Percentiles rank a stretch among this genome's conserved stretches.
Evolutionary conservation across 1,284 basidiomycete genomes (phyloP).

Genomic region (Puccinia horiana): DNA sequence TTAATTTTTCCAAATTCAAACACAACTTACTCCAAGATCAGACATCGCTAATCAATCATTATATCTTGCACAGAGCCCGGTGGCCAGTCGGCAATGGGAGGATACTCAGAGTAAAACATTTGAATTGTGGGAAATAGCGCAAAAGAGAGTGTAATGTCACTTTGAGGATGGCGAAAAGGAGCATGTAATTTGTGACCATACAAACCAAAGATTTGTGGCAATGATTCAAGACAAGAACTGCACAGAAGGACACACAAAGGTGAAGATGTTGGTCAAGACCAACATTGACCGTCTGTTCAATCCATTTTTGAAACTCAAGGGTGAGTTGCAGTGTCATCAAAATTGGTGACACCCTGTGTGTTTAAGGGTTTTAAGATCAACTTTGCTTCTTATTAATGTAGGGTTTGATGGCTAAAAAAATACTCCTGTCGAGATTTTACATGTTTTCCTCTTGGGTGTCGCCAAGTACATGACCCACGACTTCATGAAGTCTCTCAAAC

Average conservation of each 20-base stretch:
- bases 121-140: background rate
- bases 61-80: background rate
- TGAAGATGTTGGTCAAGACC: background rate
- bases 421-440: conserved; percentile 55
- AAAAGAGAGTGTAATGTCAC: background rate
- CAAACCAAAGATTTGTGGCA: background rate
- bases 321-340: background rate
- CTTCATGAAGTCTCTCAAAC: conserved; percentile 11
- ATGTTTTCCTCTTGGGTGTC: conserved; percentile 56
- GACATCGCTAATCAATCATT: background rate
- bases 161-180: background rate
- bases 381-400: conserved; percentile 51
- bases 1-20: background rate
- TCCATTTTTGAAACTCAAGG: background rate
- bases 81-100: background rate
- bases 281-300: background rate
- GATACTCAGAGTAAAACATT: background rate
- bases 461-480: conserved; percentile 54
- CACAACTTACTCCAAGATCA: background rate
- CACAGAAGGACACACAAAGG: background rate
- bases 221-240: background rate
- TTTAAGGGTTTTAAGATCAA: background rate
- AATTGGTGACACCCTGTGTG: no score
- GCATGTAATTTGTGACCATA: background rate
- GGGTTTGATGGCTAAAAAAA: conserved; percentile 61